Base-by-base conservation (phyloP, 441 rosid genomes). In the Daphne laureola region DNA sequence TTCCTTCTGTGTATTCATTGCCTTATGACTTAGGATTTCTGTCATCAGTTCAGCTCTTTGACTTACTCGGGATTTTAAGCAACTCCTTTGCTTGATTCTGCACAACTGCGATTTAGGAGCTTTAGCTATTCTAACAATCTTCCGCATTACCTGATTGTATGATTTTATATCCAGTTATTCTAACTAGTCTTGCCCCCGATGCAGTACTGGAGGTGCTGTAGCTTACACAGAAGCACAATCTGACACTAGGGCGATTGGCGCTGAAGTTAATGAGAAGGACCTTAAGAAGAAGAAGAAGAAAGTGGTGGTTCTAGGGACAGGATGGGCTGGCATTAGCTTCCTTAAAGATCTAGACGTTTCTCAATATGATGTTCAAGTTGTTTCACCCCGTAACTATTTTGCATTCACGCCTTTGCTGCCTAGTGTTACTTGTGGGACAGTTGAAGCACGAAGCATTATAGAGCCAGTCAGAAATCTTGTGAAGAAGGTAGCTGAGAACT, bases 361-460 rank as follows among this genome's bases (percentile, higher is more conserved):
- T 42, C 62, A 71, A 18, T 82, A 86, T 18, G 86, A 88, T 47
- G 86, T 88, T 70, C 83, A 86, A 63, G 91, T 88, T 69, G 78
- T 88, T 57, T 92, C 98, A 35, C 98, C 98, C 0, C 70, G 87
- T 53, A 92, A 92, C 68, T 92, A 92, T 68, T 92, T 92, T 71
- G 96, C 91, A 13, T 84, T 84, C 67, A 82, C 84, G 46, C 92
- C 92, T 12, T 62, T 82, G 58, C 69, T 84, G 42, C 92, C 88
- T 15, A 84, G 92, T 62, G 88, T 84, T 55, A 84, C 88, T 44
- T 79, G 86, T 43, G 92, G 92, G 44, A 82, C 88, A 0, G 83
- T 84, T 41, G 96, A 88, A 73, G 95, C 98, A 41, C 76, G 98
- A 31, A 88, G 98, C 73, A 84, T 84, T 40, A 91, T 76, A 0